Evolutionary conservation across 768 basidiomycete species (phyloP).

Genomic region (Suillus variegatus): DNA sequence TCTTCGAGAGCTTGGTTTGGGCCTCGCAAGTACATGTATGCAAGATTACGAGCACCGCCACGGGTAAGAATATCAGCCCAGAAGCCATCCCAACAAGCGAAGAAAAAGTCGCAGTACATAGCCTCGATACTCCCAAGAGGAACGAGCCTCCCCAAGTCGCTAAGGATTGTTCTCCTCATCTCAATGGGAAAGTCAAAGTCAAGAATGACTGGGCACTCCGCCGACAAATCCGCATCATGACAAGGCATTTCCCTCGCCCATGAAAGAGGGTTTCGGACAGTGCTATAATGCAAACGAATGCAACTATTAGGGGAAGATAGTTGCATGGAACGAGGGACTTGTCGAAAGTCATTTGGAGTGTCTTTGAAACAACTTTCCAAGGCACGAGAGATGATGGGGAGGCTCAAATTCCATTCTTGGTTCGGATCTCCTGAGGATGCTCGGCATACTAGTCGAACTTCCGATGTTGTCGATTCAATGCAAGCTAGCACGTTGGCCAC

Average conservation of each 20-base stretch:
- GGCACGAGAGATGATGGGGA: neutral
- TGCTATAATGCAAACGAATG: slow-evolving; percentile 1
- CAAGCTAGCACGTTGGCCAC: neutral
- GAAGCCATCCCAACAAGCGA: neutral
- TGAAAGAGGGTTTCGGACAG: neutral
- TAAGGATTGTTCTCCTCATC: neutral
- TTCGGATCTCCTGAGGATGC: neutral
- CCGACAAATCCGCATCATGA: neutral
- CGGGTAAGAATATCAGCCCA: neutral
- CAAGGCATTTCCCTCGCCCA: neutral
- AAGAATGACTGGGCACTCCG: neutral
- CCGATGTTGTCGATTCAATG: neutral
- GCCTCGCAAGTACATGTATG: neutral
- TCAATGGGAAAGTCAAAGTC: neutral
- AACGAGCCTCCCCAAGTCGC: neutral
- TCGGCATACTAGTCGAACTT: neutral
- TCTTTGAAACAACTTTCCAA: neutral
- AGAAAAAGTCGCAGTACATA: too few relatives aligned
- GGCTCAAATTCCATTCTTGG: neutral
- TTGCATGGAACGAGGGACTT: neutral
- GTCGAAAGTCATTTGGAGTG: neutral
- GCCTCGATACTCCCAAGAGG: neutral
- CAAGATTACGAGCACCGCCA: neutral
- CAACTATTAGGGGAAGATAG: neutral
- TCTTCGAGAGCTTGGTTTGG: neutral